Conservation (phyloP, 192 early-diverging fungal genomes). For the Coemansia pectinata region DNA sequence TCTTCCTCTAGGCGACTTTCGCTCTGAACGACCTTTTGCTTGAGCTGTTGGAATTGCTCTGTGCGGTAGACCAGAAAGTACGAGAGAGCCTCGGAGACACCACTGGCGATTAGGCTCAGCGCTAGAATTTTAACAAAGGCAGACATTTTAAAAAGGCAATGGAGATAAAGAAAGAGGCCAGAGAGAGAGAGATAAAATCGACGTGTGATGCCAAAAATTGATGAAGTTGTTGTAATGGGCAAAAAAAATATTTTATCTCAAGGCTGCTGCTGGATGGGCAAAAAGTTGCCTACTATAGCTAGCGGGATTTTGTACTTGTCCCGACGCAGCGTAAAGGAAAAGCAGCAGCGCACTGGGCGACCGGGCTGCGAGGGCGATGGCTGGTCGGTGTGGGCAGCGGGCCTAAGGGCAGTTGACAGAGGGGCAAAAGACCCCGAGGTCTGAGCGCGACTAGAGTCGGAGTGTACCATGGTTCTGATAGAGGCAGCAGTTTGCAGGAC, state of each 20-base stretch:
- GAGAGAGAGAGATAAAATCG: background rate
- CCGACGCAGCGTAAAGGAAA: slow-evolving; percentile 93
- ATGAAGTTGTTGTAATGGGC: background rate
- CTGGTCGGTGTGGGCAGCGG: slow-evolving; percentile 26
- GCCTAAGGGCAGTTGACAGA: slow-evolving; percentile 27
- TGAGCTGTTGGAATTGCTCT: slow-evolving; percentile 42
- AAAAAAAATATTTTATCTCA: background rate
- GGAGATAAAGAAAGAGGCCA: background rate
- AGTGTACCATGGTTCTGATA: slow-evolving; percentile 36
- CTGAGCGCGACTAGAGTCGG: slow-evolving; percentile 6
- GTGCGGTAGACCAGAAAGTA: slow-evolving; percentile 47
- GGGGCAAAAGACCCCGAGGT: slow-evolving; percentile 13
- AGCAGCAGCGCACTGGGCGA: slow-evolving; percentile 75
- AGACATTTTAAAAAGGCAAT: slow-evolving; percentile 16
- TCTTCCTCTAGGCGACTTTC: slow-evolving; percentile 46
- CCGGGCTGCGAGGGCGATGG: slow-evolving; percentile 43
- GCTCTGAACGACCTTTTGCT: slow-evolving; percentile 40
- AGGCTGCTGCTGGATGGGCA: slow-evolving; percentile 53
- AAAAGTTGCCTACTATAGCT: slow-evolving; percentile 71
- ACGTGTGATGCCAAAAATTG: too few relatives aligned
- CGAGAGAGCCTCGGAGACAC: slow-evolving; percentile 42
- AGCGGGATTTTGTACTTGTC: slow-evolving; percentile 92
- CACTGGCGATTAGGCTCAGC: slow-evolving; percentile 43
- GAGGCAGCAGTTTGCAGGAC: slow-evolving; percentile 61
- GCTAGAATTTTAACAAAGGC: slow-evolving; percentile 30